Base-by-base conservation (phyloP, 306 rosid genomes). In the Cicer judaicum region DNA sequence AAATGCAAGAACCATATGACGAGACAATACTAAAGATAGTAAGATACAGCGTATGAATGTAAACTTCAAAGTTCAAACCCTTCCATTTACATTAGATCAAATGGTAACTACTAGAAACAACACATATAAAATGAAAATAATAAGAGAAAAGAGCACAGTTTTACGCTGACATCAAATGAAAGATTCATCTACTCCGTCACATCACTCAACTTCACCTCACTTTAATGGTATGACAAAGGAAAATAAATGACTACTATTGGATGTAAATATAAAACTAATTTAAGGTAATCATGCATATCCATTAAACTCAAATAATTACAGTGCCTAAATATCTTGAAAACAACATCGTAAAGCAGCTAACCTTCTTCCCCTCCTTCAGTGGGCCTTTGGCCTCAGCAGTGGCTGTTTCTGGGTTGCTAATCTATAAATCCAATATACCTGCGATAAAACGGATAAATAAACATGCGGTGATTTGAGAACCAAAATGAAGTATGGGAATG, bases 341-440 rank as follows among this genome's bases (percentile, higher is more conserved):
- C 50, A 57, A 75, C 18, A 54, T 13, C 54, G 5, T 68, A 14
- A 0, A 14, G 14, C 8, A 16, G 41, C 5, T 44, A 59, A 87
- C 86, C 91, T 80, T 69, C 41, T 68, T 56, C 19, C 19, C 88
- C 81, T 68, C 61, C 19, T 36, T 90, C 81, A 94, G 66, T 89
- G 95, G 66, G 90, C 79, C 79, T 94, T 94, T 66, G 70, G 81
- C 63, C 86, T 68, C 15, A 7, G 61, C 7, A 24, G 72, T 7
- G 72, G 52, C 50, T 75, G 88, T 57, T 79, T 85, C 67, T 72
- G 73, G 19, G 78, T 79, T 29, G 84, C 88, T 75, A 85, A 76
- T 68, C 70, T 82, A 49, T 62, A 82, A 79, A 85, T 80, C 84
- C 96, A 90, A 81, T 87, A 94, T 3, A 87, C 92, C 98, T 94